Base-by-base conservation (phyloP, 129 eudicot genomes). In the Lactuca saligna region DNA sequence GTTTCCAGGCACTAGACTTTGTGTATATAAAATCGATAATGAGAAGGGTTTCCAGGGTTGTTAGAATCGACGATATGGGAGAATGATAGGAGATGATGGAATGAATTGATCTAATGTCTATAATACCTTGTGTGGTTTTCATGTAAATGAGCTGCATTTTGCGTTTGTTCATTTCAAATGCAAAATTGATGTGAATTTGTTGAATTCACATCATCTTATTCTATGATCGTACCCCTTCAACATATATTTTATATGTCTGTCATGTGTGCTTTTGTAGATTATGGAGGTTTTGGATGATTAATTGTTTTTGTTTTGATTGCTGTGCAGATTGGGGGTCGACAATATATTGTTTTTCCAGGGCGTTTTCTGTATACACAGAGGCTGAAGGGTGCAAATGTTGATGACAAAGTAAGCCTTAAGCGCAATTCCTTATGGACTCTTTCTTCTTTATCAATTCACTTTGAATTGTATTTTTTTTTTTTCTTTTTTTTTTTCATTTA, bases 291-390 rank as follows among this genome's bases (percentile, higher is more conserved):
- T 60, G 68, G 51, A 44, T 60, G 35, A 72, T 62, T 38, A 14
- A 11, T 64, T 41, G 48, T 68, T 68, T 13, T 54, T 11, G 39
- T 58, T 16, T 38, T 56, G 6, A 32, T 12, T 76, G 7, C 14
- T 74, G 15, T 67, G 17, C 74, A 93, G 98, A 73, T 93, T 79
- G 98, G 97, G 48, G 76, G 81, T 25, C 83, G 98, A 60, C 98
- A 93, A 62, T 93, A 89, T 79, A 86, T 93, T 57, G 97, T 93
- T 7, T 79, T 84, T 69, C 98, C 98, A 3, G 98, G 98, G 20
- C 82, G 98, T 14, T 93, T 75, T 66, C 79, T 93, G 25, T 82
- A 86, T 76, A 85, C 92, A 0, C 95, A 84, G 80, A 89, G 97
- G 83, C 88, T 93, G 2, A 93, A 93, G 71, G 98, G 87, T 49